Evolutionary conservation across 2,329 filamentous ascomycete genomes (phyloP).

Genomic region (Tolypocladium capitatum): DNA sequence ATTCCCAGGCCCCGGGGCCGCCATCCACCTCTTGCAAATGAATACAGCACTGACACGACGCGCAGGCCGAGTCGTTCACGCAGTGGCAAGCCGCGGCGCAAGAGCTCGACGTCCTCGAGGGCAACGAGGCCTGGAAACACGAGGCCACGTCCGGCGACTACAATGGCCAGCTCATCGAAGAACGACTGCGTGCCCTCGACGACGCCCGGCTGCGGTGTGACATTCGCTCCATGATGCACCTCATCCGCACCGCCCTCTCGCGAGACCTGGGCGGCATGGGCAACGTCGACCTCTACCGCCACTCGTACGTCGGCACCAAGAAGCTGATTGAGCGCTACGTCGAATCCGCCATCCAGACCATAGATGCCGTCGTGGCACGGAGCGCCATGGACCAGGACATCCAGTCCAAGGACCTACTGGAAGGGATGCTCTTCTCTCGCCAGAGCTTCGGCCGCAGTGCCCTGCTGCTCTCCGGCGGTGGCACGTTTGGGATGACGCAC

Average conservation of each 20-base stretch:
- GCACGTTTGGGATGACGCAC: slow-evolving; percentile 85
- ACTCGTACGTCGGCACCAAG: slow-evolving; percentile 79
- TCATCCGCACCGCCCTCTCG: slow-evolving; percentile 67
- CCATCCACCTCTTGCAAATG: slow-evolving; percentile 5
- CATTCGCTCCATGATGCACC: slow-evolving; percentile 62
- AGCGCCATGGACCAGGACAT: slow-evolving; percentile 38
- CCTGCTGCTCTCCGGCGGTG: slow-evolving; percentile 70
- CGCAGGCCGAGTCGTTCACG: slow-evolving; percentile 50
- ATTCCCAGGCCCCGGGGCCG: too few species aligned
- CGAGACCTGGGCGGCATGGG: slow-evolving; percentile 80
- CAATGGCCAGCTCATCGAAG: slow-evolving; percentile 53
- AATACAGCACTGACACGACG: slow-evolving; percentile 31
- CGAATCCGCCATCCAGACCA: slow-evolving; percentile 60
- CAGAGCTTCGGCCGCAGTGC: slow-evolving; percentile 80
- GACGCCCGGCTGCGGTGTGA: slow-evolving; percentile 60
- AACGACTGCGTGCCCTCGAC: slow-evolving; percentile 60
- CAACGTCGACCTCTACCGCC: slow-evolving; percentile 66
- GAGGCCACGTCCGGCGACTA: slow-evolving; percentile 53
- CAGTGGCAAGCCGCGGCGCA: slow-evolving; percentile 67
- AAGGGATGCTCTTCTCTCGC: slow-evolving; percentile 57
- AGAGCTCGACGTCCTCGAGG: slow-evolving; percentile 67
- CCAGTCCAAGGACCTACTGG: slow-evolving; percentile 46
- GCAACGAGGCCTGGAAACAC: slow-evolving; percentile 70
- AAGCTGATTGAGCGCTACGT: slow-evolving; percentile 78
- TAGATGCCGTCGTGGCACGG: slow-evolving; percentile 56